Percentiles rank a stretch among this genome's conserved stretches.
phyloP scores from a whole-genome alignment of 2,329 filamentous ascomycete species.

The Podosphaera xanthii region DNA sequence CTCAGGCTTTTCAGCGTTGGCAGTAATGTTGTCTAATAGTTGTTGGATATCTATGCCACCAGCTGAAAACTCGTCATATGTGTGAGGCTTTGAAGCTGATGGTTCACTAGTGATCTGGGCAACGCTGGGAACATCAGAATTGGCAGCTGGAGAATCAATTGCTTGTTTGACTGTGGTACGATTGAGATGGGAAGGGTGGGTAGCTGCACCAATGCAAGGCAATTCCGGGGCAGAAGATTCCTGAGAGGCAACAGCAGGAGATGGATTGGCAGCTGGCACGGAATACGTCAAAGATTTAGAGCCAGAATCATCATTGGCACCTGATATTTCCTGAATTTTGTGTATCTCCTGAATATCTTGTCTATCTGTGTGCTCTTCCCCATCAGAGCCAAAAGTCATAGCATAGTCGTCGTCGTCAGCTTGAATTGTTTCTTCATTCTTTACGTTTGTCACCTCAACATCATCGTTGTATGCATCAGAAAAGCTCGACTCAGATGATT shows the following conservation, averaged over 20 bases:
- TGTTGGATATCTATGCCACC: conserved; percentile 18
- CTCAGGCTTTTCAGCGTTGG: conserved; percentile 16
- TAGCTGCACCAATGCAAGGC: conserved; percentile 4
- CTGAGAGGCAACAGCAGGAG: not conserved
- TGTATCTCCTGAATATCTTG: conserved; percentile 13
- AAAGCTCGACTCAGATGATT: conserved; percentile 14
- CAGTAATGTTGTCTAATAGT: conserved; percentile 18
- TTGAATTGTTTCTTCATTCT: conserved; percentile 6
- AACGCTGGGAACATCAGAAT: not conserved
- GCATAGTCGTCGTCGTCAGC: conserved; percentile 17
- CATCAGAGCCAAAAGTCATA: conserved; percentile 18
- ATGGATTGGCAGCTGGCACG: conserved; percentile 8
- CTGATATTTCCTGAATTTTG: conserved; percentile 11
- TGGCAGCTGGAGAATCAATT: not conserved
- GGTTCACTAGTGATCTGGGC: not conserved
- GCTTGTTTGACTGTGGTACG: conserved; percentile 5
- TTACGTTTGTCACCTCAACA: conserved; percentile 7
- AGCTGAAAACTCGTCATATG: conserved; percentile 13
- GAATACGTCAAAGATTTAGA: conserved; percentile 10
- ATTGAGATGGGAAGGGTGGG: conserved; percentile 6
- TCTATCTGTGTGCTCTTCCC: conserved; percentile 15
- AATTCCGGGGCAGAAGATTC: conserved; percentile 2
- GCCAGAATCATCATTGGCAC: conserved; percentile 7
- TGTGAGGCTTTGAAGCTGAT: conserved; percentile 2
- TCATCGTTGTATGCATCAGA: conserved; percentile 17